Evolutionary conservation across 768 basidiomycete species (phyloP), one percentile per base, ranked within the genome.

Genomic region (Podaxis sp.): DNA sequence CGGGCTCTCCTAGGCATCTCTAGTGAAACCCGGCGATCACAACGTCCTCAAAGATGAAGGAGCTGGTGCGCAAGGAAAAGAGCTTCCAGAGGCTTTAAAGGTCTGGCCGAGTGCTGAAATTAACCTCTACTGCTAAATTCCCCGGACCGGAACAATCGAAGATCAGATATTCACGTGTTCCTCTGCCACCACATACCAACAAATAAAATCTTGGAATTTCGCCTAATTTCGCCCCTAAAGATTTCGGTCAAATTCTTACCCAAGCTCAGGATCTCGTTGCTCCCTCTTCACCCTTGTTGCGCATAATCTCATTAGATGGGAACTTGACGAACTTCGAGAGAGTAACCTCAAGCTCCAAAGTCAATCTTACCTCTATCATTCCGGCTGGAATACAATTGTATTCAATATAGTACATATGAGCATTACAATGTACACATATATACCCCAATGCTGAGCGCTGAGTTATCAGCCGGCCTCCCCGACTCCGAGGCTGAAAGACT

Each of bases 1-100:
- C 82, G 86, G 13, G 92, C 95, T 74, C 85, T 83, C 68, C 92
- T 85, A 39, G 91, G 89, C 91, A 93, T 93, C 22, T 52, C 28
- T 24, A 49, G 44, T 22, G 44, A 33, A 33, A 33, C 44, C 0
- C 6, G 19, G 13, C 8, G 19, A 19, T 19, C 44, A 1, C 33
- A 33, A 33, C 1, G 7, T 8, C 15, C 19, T 7, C n/a, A 19
- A 12, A 42, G 5, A n/a, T 2, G 44, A 46, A 19, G 19, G 0
- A 8, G 44, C 7, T 46, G 0, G 44, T 3, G 7, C 0, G 17
- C 19, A 19, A 46, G 44, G n/a, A n/a, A 33, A 7, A 17, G 4
- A 46, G 7, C n/a, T 7, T 19, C n/a, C n/a, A 15, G 2, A n/a
- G 42, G 44, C 7, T 46, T 46, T 19, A 3, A 30, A n/a, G 44